Base-by-base conservation (phyloP, 1,284 basidiomycete species). In the Cryptococcus neoformans region DNA sequence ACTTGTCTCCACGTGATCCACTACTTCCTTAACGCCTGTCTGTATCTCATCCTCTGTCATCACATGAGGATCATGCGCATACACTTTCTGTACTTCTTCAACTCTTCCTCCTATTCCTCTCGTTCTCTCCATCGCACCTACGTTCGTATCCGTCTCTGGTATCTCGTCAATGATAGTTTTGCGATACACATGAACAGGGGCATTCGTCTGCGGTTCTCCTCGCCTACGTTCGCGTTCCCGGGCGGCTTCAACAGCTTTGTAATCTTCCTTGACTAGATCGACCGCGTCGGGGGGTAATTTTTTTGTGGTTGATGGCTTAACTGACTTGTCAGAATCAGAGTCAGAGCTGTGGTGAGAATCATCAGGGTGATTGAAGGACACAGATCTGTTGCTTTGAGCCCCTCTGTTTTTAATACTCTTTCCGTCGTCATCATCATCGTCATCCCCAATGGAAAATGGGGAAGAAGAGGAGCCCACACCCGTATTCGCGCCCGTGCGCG, bases 281-380 rank as follows among this genome's bases (percentile, higher is more conserved):
- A 91, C 85, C 1, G 88, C 89, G 63, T 90, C 89, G 0, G 83
- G 81, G 1, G 85, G 87, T 11, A 88, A 74, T 17, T 62, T 57
- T 42, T 65, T 59, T 7, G 38, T 51, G 28, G 28, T 28, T 28
- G 28, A 28, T 4, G 28, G 28, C 28, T 28, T 28, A 28, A 28
- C 28, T 28, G 28, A 28, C 3, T 28, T 3, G 3, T 28, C 28
- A 28, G 28, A 28, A 28, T 28, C 28, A 4, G 28, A 28, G 28
- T 28, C 28, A 28, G 28, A 28, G 28, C 4, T 28, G 28, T 28
- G 28, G 28, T 4, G 3, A 4, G 28, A 28, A 4, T 28, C 4
- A 28, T 28, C 28, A 28, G 28, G 28, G 28, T 28, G 28, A 28
- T 28, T 28, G 28, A 28, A 28, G 28, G 3, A 4, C 28, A 28